Conservation (phyloP, 1,139 yeast genomes). For the Sugiyamaella castrensis region DNA sequence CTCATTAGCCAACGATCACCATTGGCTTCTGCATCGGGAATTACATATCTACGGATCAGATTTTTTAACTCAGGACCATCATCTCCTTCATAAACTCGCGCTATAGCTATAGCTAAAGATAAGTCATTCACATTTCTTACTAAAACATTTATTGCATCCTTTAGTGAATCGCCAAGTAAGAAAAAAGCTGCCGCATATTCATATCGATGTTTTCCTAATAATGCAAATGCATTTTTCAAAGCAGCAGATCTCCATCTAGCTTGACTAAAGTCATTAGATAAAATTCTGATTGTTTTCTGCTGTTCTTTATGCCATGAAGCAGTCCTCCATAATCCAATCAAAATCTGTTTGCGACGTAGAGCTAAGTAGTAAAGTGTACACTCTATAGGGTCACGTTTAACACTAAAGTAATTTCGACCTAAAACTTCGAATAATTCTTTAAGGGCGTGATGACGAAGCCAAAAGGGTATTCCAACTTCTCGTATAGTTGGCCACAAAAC, state of each 20-base stretch:
- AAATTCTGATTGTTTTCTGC: slow-evolving; percentile 71
- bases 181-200: slow-evolving; percentile 89
- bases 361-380: slow-evolving; percentile 79
- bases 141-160: slow-evolving; percentile 74
- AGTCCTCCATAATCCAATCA: slow-evolving; percentile 79
- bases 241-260: slow-evolving; percentile 87
- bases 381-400: slow-evolving; percentile 63
- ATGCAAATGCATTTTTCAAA: slow-evolving; percentile 84
- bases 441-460: slow-evolving; percentile 61
- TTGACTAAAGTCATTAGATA: slow-evolving; percentile 69
- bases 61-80: slow-evolving; percentile 49
- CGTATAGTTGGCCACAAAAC: slow-evolving; percentile 60
- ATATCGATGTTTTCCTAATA: slow-evolving; percentile 82
- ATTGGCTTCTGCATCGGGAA: slow-evolving; percentile 56
- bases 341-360: slow-evolving; percentile 67
- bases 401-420: slow-evolving; percentile 52
- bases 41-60: slow-evolving; percentile 50
- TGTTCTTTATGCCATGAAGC: slow-evolving; percentile 77
- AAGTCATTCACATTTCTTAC: slow-evolving; percentile 64
- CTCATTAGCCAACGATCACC: slow-evolving; percentile 83
- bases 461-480: slow-evolving; percentile 65
- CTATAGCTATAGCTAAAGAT: slow-evolving; percentile 73
- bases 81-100: slow-evolving; percentile 67
- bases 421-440: slow-evolving; percentile 57
- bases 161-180: slow-evolving; percentile 69